Evolutionary conservation across 306 rosid species (phyloP).

Genomic region (Hippophae gyantsensis): DNA sequence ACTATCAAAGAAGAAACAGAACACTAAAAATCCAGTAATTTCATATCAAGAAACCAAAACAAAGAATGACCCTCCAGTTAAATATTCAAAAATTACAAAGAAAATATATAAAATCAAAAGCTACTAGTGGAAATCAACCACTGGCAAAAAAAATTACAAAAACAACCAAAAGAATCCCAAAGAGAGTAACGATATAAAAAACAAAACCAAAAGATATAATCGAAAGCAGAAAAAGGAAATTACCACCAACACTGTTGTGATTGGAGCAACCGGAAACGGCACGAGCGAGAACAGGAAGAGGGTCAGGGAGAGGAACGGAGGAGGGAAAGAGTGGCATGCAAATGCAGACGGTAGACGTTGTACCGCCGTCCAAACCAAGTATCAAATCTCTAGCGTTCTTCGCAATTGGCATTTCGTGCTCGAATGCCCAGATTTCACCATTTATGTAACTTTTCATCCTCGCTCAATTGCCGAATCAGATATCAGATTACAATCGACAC

Average conservation of each 20-base stretch:
- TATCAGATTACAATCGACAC: too few species aligned
- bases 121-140: neutral
- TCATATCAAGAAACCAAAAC: too few species aligned
- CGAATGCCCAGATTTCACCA: too few species aligned
- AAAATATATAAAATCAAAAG: neutral
- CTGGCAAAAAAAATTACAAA: neutral
- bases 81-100: too few species aligned
- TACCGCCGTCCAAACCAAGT: slow-evolving; percentile 75
- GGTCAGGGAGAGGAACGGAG: slow-evolving; percentile 33
- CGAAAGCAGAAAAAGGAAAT: neutral
- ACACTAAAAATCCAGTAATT: too few species aligned
- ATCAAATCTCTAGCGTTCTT: too few species aligned
- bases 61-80: too few species aligned
- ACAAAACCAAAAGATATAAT: neutral
- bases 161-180: neutral
- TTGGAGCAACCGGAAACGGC: slow-evolving; percentile 80
- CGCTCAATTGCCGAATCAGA: too few species aligned
- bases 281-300: slow-evolving; percentile 60
- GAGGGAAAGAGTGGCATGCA: slow-evolving; percentile 43
- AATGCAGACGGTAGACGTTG: slow-evolving; percentile 74
- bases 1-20: too few species aligned
- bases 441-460: too few species aligned
- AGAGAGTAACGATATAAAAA: neutral
- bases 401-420: too few species aligned
- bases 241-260: slow-evolving; percentile 81